phyloP scores from a whole-genome alignment of 75 land plant genomes.

The Pseudotsuga menziesii region DNA sequence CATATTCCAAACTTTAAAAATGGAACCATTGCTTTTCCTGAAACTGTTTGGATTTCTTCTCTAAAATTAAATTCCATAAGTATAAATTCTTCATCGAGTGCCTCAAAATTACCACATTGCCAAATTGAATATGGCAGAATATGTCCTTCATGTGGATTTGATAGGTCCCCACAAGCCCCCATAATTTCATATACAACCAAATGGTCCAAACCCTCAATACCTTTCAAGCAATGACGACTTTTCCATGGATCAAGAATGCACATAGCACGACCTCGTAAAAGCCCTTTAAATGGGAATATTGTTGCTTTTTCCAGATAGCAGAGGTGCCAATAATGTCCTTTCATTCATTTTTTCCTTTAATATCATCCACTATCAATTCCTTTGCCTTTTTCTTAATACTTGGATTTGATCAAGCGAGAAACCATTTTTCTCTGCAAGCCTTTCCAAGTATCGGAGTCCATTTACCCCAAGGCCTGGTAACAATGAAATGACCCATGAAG shows the following conservation, averaged over 20 bases:
- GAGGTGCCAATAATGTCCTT: constrained; percentile 45
- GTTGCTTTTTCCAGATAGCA: constrained; percentile 55
- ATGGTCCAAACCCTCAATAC: constrained; percentile 89
- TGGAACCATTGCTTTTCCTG: too few species aligned
- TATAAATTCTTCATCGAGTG: too few species aligned
- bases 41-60: too few species aligned
- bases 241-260: constrained; percentile 81
- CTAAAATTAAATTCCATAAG: too few species aligned
- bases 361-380: not conserved
- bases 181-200: constrained; percentile 52
- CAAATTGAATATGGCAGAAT: constrained; percentile 68
- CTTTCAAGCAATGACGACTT: constrained; percentile 56
- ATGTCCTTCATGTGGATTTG: constrained; percentile 37
- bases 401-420: not conserved
- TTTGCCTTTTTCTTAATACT: not conserved
- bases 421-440: not conserved
- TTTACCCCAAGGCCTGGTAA: constrained; percentile 2
- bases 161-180: constrained; percentile 80
- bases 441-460: not conserved
- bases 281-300: constrained; percentile 75
- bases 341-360: constrained; percentile 41
- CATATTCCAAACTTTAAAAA: too few species aligned
- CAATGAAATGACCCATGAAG: not conserved
- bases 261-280: constrained; percentile 76
- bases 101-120: constrained; percentile 86